These are phyloP conservation scores for Botrytis elliptica DNA, from an alignment of 2,329 filamentous ascomycete species.

Conservation along the genomic window DNA sequence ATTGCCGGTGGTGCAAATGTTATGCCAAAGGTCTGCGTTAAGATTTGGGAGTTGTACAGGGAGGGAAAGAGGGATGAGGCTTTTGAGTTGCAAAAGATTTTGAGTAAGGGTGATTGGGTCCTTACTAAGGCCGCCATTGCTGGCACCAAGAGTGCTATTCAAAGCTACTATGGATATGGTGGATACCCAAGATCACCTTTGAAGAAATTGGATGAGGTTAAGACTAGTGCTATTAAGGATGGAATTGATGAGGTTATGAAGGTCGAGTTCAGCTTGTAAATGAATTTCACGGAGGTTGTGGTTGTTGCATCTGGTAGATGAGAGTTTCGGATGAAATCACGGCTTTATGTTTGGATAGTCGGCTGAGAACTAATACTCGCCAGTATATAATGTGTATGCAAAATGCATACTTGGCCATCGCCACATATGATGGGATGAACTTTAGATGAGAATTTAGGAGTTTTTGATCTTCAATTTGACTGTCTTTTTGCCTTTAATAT, in stretches of 20 bases:
- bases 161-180: constrained; percentile 79
- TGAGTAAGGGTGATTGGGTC: constrained; percentile 78
- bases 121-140: constrained; percentile 80
- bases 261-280: constrained; percentile 51
- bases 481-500: background rate
- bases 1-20: constrained; percentile 86
- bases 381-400: constrained; percentile 1
- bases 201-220: constrained; percentile 60
- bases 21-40: constrained; percentile 77
- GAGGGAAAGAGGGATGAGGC: constrained; percentile 75
- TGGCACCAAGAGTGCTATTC: constrained; percentile 80
- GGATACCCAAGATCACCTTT: constrained; percentile 72
- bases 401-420: background rate
- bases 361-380: background rate
- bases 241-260: constrained; percentile 64
- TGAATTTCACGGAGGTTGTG: background rate
- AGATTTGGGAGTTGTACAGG: constrained; percentile 73
- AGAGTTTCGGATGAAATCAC: background rate
- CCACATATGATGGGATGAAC: background rate
- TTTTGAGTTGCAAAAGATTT: constrained; percentile 70
- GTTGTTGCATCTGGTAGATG: background rate
- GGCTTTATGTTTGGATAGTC: background rate
- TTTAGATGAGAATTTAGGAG: background rate
- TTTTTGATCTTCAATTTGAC: background rate
- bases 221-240: constrained; percentile 52